phyloP scores from a whole-genome alignment of 768 basidiomycete genomes.

The Phylloporus rhodoxanthus region DNA sequence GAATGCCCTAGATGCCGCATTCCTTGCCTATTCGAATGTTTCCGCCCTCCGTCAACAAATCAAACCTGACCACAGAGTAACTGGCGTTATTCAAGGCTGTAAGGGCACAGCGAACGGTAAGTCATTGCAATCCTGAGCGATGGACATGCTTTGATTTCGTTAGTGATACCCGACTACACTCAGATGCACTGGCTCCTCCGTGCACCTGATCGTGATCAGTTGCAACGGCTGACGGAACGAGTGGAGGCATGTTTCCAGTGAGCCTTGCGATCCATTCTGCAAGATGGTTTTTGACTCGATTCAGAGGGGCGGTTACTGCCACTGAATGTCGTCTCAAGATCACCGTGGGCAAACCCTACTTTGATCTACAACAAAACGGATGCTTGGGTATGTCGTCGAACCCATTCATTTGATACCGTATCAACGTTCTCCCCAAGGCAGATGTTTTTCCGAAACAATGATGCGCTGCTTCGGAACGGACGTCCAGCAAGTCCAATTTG shows the following conservation, averaged over 20 bases:
- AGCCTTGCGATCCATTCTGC: constrained; percentile 19
- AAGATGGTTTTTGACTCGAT: constrained; percentile 5
- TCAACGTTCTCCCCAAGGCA: constrained; percentile 36
- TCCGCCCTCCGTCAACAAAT: constrained; percentile 84
- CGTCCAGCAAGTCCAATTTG: constrained; percentile 32
- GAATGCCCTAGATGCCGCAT: constrained; percentile 86
- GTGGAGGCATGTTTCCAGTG: constrained; percentile 70
- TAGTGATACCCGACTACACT: constrained; percentile 82
- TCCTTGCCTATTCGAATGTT: constrained; percentile 74
- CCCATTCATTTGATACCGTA: not conserved
- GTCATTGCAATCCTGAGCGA: constrained; percentile 11
- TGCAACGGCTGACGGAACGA: constrained; percentile 49
- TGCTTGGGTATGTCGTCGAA: constrained; percentile 41
- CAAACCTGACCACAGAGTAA: constrained; percentile 72
- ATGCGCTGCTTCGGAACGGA: constrained; percentile 40
- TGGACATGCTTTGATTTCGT: constrained; percentile 1
- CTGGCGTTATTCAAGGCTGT: constrained; percentile 68
- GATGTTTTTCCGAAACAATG: constrained; percentile 46
- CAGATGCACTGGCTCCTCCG: constrained; percentile 69
- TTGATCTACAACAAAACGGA: constrained; percentile 55
- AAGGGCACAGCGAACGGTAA: constrained; percentile 67
- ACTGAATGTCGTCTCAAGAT: constrained; percentile 51
- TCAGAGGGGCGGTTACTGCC: constrained; percentile 62
- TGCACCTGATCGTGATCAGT: constrained; percentile 56
- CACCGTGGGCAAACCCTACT: constrained; percentile 38